Conservation (phyloP, 2,329 filamentous ascomycete genomes). For the Trichoderma breve region DNA sequence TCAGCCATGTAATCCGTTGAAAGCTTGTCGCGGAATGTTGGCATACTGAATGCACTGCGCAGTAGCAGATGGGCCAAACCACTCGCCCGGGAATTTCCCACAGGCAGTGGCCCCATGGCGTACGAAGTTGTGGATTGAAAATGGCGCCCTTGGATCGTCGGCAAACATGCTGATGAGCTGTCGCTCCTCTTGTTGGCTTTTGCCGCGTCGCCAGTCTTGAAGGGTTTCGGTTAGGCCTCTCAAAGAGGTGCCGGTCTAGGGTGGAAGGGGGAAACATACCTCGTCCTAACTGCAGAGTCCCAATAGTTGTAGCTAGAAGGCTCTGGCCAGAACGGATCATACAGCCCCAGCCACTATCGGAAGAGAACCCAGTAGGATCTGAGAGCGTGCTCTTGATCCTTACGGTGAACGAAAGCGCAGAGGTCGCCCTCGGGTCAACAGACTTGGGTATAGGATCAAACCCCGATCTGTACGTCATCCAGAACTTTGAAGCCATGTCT, state of each 20-base stretch:
- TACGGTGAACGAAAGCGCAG: constrained; percentile 77
- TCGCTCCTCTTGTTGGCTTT: constrained; percentile 59
- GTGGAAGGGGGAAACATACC: constrained; percentile 49
- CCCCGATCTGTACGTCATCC: constrained; percentile 93
- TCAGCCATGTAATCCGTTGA: background rate
- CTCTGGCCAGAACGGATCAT: constrained; percentile 98
- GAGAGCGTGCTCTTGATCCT: constrained; percentile 76
- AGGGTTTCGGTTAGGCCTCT: background rate
- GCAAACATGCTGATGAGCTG: constrained; percentile 78
- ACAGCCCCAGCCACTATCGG: constrained; percentile 95
- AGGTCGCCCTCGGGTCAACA: constrained; percentile 66
- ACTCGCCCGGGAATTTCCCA: constrained; percentile 93
- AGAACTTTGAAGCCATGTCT: constrained; percentile 89
- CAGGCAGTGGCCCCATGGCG: constrained; percentile 81
- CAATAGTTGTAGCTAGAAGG: constrained; percentile 81
- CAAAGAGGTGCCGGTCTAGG: background rate
- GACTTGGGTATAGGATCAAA: constrained; percentile 82
- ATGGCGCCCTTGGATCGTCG: constrained; percentile 80
- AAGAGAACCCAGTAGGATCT: constrained; percentile 80
- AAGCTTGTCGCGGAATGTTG: background rate
- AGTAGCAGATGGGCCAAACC: constrained; percentile 98
- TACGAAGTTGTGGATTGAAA: constrained; percentile 94
- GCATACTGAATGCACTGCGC: constrained; percentile 89
- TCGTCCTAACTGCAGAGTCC: constrained; percentile 71
- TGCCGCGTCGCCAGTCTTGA: constrained; percentile 71